phyloP scores from a whole-genome alignment of 352 stramenopile genomes.

The Pythium rhizo-oryzae region DNA sequence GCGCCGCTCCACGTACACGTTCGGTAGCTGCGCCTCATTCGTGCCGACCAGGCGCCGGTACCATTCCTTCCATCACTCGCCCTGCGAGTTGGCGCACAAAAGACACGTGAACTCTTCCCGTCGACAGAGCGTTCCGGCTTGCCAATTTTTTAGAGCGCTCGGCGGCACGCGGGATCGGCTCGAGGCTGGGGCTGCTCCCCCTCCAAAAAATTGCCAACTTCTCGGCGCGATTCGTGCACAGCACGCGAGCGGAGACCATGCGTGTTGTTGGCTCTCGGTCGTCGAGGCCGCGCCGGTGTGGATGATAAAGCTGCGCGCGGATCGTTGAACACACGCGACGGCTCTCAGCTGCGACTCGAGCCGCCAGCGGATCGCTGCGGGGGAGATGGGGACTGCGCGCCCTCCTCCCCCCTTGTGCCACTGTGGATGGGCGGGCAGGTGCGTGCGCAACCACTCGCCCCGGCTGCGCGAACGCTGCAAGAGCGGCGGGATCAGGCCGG shows the following conservation, averaged over 20 bases:
- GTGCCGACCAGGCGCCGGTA: neutral
- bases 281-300: neutral
- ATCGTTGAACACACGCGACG: conserved; percentile 9
- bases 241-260: neutral
- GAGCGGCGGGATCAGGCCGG: conserved; percentile 11
- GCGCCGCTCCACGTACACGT: too few relatives aligned
- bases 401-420: neutral
- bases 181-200: too few relatives aligned
- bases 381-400: conserved; percentile 5
- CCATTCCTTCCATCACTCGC: neutral
- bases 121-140: too few relatives aligned
- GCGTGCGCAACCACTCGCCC: conserved; percentile 26
- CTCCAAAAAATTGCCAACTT: neutral
- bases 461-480: conserved; percentile 11
- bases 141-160: neutral
- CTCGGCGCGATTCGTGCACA: neutral
- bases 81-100: neutral
- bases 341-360: conserved; percentile 9
- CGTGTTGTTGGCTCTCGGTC: neutral
- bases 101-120: too few relatives aligned
- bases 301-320: neutral
- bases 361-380: neutral
- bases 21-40: conserved; percentile 6
- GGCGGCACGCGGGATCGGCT: too few relatives aligned
- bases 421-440: conserved; percentile 15